Evolutionary conservation across 31 red algal species (phyloP).

Genomic region (Endocladia muricata): DNA sequence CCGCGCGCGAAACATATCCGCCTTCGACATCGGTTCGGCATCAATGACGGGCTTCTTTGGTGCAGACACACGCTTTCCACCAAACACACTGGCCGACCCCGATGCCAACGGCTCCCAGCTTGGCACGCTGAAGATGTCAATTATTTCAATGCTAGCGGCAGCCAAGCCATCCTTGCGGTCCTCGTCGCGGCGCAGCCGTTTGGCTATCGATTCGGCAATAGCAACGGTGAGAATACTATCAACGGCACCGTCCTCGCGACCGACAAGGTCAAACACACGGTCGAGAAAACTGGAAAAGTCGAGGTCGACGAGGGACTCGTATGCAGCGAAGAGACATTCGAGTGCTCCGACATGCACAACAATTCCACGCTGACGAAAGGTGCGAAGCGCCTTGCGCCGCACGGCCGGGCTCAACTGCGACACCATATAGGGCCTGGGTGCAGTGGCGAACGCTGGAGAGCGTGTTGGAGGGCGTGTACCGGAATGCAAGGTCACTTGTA

Average conservation of each 20-base stretch:
- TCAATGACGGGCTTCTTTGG: conserved; percentile 28
- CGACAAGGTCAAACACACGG: conserved; percentile 33
- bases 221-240: conserved; percentile 43
- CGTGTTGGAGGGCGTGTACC: too few relatives aligned
- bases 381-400: conserved; percentile 38
- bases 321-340: conserved; percentile 33
- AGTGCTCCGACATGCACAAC: conserved; percentile 71
- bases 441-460: too few relatives aligned
- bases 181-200: conserved; percentile 22
- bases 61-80: conserved; percentile 6
- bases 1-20: conserved; percentile 49
- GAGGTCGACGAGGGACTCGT: conserved; percentile 4
- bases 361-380: conserved; percentile 53
- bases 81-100: conserved; percentile 2
- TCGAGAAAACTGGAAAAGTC: conserved; percentile 55
- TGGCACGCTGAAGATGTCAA: conserved; percentile 49
- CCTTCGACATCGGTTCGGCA: conserved; percentile 24
- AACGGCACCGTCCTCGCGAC: conserved; percentile 5
- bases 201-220: conserved; percentile 37
- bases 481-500: too few relatives aligned
- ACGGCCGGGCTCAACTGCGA: not conserved
- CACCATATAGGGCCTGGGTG: too few relatives aligned
- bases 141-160: conserved; percentile 31
- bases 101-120: conserved; percentile 36
- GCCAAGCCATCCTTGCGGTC: conserved; percentile 11